Conservation (phyloP, 371 early-diverging fungal genomes). For the Mortierella polycephala region DNA sequence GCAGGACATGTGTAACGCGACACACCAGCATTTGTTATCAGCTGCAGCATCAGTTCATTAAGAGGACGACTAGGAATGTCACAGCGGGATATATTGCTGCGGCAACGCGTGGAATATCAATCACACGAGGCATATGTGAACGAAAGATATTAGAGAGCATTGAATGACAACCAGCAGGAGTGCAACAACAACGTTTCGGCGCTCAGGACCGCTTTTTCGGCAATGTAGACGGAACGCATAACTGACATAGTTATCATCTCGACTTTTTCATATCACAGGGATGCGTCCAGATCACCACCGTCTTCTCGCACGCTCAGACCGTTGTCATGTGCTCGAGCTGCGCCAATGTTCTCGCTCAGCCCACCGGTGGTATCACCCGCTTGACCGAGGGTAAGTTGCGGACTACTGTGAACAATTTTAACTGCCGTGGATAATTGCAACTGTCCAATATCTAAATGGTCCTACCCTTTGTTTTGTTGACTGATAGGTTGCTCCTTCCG, state of each 20-base stretch:
- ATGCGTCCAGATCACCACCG: slow-evolving; percentile 98
- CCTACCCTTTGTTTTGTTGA: background rate
- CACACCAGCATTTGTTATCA: background rate
- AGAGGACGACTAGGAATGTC: background rate
- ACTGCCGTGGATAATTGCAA: background rate
- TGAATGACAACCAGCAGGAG: too few relatives aligned
- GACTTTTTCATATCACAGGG: slow-evolving; percentile 57
- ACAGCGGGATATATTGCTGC: background rate
- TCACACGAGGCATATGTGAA: too few relatives aligned
- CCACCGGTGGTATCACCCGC: slow-evolving; percentile 99
- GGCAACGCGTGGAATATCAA: background rate
- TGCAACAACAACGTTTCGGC: background rate
- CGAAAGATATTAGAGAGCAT: background rate
- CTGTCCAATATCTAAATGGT: background rate
- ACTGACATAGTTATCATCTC: slow-evolving; percentile 4
- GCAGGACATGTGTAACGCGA: too few relatives aligned
- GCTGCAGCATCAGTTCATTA: background rate
- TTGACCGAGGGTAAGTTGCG: slow-evolving; percentile 84
- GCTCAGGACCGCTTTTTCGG: background rate
- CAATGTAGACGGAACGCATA: background rate
- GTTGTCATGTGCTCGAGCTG: slow-evolving; percentile 98
- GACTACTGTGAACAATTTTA: background rate
- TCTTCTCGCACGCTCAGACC: slow-evolving; percentile 99
- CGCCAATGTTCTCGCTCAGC: slow-evolving; percentile 97
- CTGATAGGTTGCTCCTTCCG: slow-evolving; percentile 56